phyloP scores from a whole-genome alignment of 2,329 filamentous ascomycete genomes.

The Periconia sp. region DNA sequence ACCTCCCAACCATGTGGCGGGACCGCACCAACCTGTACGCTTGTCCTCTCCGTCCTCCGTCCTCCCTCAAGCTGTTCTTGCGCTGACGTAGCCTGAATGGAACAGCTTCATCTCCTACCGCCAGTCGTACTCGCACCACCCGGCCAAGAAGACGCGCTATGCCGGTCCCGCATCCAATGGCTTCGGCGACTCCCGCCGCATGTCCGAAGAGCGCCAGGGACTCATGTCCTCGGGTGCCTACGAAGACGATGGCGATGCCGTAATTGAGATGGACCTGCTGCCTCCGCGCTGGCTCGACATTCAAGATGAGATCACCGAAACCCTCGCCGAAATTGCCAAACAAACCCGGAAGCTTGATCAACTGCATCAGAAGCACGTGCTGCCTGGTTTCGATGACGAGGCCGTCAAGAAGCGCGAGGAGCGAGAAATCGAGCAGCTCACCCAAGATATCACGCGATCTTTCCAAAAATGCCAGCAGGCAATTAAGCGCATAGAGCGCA shows the following conservation, averaged over 20 bases:
- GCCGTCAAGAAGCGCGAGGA: conserved; percentile 86
- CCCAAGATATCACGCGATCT: conserved; percentile 81
- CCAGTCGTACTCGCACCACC: conserved; percentile 96
- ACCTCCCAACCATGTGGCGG: conserved; percentile 77
- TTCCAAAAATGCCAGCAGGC: conserved; percentile 90
- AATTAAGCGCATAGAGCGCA: conserved; percentile 83
- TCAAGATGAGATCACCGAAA: conserved; percentile 87
- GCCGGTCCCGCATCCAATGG: conserved; percentile 57
- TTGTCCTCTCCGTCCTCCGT: conserved; percentile 7
- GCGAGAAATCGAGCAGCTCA: conserved; percentile 84
- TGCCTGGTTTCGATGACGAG: conserved; percentile 96
- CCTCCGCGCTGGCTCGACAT: conserved; percentile 95
- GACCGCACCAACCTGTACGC: conserved; percentile 96
- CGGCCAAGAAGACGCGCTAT: conserved; percentile 74
- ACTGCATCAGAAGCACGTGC: conserved; percentile 93
- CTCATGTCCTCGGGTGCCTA: conserved; percentile 80
- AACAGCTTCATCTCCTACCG: conserved; percentile 95
- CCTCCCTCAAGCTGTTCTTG: conserved; percentile 13
- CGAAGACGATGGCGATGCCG: conserved; percentile 83
- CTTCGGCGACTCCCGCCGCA: conserved; percentile 47
- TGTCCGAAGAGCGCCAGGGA: conserved; percentile 70
- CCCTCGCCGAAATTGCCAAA: conserved; percentile 75
- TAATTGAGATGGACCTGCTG: conserved; percentile 97
- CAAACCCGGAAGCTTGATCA: conserved; percentile 86
- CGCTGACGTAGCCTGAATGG: conserved; percentile 37